Evolutionary conservation across 1,284 basidiomycete species (phyloP), one percentile per base, ranked within the genome.

Genomic region (Cutaneotrichosporon sp.): DNA sequence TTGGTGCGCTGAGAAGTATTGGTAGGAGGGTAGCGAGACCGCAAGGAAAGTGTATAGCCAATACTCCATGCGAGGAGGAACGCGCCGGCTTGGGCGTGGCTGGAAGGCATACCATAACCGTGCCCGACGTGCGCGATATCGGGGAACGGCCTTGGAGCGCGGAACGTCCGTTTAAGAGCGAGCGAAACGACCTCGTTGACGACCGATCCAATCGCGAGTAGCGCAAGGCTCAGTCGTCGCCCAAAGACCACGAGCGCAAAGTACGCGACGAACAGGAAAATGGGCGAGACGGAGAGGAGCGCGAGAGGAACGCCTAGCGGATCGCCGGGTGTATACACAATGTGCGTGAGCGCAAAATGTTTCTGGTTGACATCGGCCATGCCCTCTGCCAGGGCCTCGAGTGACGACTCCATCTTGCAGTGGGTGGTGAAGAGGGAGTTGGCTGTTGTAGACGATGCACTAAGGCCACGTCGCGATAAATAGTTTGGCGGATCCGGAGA

Each of bases 231-330:
- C 3, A 75, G 46, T 0, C 68, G 65, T 2, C 73, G 64, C 8
- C 63, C 67, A 54, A 72, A 70, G 47, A 75, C 54, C 30, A 72
- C 44, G 14, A 75, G 60, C 7, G 70, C 67, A 38, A 72, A 68
- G 60, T 75, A 75, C 4, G 73, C 67, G 30, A 74, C 72, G 56
- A 75, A 75, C 30, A 75, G 67, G 63, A 75, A 75, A 53, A 75
- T 72, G 1, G 73, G 73, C 7, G 68, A 67, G 18, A 75, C 63
- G 15, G 68, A 69, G 17, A 74, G 60, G 46, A 75, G 65, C 7
- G 72, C 72, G 14, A 75, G 59, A 3, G 71, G 72, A 37, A 71
- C 61, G 15, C 70, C 70, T 35, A 73, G 61, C 9, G 60, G 65
- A 51, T 67, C 61, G 1, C 63, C 43, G 1, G 70, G 63, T 48